Conservation (phyloP, 495 filamentous ascomycete species). For the Penicillium mononematosum region DNA sequence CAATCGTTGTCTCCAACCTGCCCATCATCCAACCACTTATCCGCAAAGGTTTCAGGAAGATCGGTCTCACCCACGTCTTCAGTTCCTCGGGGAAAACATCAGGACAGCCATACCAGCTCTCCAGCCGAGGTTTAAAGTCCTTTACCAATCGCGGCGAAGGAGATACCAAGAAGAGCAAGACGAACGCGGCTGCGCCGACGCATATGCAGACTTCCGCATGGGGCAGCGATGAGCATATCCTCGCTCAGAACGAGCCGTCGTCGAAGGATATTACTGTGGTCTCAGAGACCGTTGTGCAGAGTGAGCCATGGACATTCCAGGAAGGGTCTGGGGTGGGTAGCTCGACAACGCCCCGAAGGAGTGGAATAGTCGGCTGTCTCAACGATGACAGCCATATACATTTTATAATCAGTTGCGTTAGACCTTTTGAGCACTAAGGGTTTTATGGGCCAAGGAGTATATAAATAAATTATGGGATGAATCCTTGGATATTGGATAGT, state of each 20-base stretch:
- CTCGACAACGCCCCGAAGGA: background rate
- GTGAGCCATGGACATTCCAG: conserved; percentile 23
- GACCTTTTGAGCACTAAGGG: background rate
- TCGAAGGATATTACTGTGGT: conserved; percentile 33
- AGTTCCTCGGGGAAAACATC: conserved; percentile 24
- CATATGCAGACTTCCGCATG: conserved; percentile 23
- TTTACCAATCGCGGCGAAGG: conserved; percentile 14
- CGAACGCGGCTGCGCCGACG: conserved; percentile 11
- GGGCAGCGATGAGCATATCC: conserved; percentile 36
- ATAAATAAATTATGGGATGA: background rate
- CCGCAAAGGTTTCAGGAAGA: conserved; percentile 31
- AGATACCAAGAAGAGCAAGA: conserved; percentile 19
- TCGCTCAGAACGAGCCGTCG: conserved; percentile 12
- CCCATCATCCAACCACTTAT: conserved; percentile 56
- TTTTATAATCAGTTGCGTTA: background rate
- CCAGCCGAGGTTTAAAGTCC: conserved; percentile 18
- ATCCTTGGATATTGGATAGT: background rate
- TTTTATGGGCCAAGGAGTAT: background rate
- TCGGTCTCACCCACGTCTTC: conserved; percentile 34
- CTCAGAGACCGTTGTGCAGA: conserved; percentile 32
- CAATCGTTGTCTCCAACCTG: conserved; percentile 53
- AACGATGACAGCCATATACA: background rate
- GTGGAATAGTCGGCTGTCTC: background rate
- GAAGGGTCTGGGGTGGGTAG: background rate
- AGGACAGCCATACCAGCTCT: conserved; percentile 23